Evolutionary conservation across 2,329 filamentous ascomycete species (phyloP), one percentile per base, ranked within the genome.

Genomic region (Herpotrichia juniperi): DNA sequence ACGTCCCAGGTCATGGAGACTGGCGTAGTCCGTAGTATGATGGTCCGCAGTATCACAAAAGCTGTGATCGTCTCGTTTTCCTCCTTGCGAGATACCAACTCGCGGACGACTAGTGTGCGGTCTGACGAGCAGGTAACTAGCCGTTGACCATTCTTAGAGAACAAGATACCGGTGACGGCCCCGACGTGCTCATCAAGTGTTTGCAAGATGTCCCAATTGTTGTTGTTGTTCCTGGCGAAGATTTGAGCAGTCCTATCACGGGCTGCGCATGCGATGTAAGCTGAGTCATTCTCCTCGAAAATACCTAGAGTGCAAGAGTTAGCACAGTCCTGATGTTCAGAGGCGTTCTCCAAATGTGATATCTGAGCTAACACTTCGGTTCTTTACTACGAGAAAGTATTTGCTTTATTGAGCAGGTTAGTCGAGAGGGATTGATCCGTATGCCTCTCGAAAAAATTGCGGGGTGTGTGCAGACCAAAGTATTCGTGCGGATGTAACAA

Each of bases 181-280:
- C 92, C 91, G 25, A 92, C 87, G 73, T 97, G 96, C 62, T 99
- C 93, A 50, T 90, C 87, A 67, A 97, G 83, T 0, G 94, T 99
- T 72, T 99, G 94, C 46, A 96, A 84, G 51, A 97, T 83, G 51
- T 89, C 84, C 72, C 96, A 88, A 2, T 74, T 75, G 2, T 85
- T 82, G 11, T 74, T 78, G 11, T 74, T 78, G 1, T 76, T 75
- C 21, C 80, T 79, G 54, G 84, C 81, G 69, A 97, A 97, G n/a
- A 99, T 78, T 71, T 99, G 94, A 1, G 93, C 85, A n/a, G 89
- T 96, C 45, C 94, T 87, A 74, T 99, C 94, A 59, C 94, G 84
- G 30, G 91, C 90, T 68, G 89, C 93, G 10, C 88, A 92, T 16
- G 90, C 93, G 61, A 97, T 80, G 40, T 96, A 78, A 30, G 85